Evolutionary conservation across 208 protist species (phyloP).

Genomic region (Vickermania ingenoplastis): DNA sequence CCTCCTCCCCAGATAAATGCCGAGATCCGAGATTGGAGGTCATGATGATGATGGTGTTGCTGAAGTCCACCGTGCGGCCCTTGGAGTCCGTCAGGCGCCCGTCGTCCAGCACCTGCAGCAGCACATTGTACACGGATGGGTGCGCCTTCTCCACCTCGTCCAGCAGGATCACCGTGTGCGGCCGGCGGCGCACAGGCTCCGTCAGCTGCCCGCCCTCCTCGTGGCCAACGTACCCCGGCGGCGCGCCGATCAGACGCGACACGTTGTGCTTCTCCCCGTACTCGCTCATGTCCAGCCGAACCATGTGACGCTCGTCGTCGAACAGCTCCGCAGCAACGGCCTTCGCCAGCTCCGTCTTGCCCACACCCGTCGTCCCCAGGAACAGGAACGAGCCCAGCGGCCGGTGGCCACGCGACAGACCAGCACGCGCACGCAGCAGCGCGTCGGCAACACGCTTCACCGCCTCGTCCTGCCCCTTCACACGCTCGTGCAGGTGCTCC

Average conservation of each 20-base stretch:
- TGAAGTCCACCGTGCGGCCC: constrained; percentile 91
- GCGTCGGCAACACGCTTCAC: constrained; percentile 85
- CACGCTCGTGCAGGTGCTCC: constrained; percentile 32
- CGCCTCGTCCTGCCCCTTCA: constrained; percentile 93
- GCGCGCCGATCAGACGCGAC: constrained; percentile 89
- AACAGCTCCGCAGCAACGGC: constrained; percentile 88
- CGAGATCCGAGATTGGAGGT: constrained; percentile 89
- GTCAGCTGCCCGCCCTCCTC: constrained; percentile 95
- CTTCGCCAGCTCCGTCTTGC: constrained; percentile 92
- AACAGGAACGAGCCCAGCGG: constrained; percentile 91
- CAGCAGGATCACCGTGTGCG: constrained; percentile 92
- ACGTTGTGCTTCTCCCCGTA: constrained; percentile 93
- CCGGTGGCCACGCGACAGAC: constrained; percentile 47
- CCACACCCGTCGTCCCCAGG: constrained; percentile 85
- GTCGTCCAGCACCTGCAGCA: constrained; percentile 95
- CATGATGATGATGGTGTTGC: constrained; percentile 92
- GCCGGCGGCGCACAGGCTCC: constrained; percentile 89
- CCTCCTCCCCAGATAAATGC: constrained; percentile 46
- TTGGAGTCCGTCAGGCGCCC: constrained; percentile 91
- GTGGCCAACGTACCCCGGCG: constrained; percentile 95
- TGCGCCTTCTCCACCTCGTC: constrained; percentile 98
- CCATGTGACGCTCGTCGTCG: constrained; percentile 89
- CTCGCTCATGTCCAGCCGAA: constrained; percentile 95
- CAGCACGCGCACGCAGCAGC: constrained; percentile 85
- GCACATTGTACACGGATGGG: constrained; percentile 81